Evolutionary conservation across 768 basidiomycete species (phyloP).

Genomic region (Agaricus bisporus): DNA sequence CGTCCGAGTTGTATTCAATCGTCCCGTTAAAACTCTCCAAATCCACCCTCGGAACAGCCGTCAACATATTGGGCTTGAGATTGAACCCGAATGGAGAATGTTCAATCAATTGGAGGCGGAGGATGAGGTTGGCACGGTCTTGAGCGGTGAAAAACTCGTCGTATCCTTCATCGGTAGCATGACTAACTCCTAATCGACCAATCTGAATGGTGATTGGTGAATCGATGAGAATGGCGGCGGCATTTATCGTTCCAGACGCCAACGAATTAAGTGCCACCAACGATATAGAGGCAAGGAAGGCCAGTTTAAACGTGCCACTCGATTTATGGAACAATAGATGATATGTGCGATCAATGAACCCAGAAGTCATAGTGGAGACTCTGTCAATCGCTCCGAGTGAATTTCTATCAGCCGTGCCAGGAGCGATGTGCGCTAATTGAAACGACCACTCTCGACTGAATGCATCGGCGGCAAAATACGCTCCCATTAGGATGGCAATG

Average conservation of each 20-base stretch:
- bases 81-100: slow-evolving; percentile 6
- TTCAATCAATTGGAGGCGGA: slow-evolving; percentile 1
- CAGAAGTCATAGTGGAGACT: too few relatives aligned
- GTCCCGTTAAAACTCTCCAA: neutral
- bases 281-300: slow-evolving; percentile 3
- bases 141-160: neutral
- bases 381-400: neutral
- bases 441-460: slow-evolving; percentile 9
- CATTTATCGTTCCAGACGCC: slow-evolving; percentile 5
- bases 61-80: neutral
- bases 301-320: slow-evolving; percentile 7
- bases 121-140: slow-evolving; percentile 3
- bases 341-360: too few relatives aligned
- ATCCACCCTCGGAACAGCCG: neutral
- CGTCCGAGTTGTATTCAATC: slow-evolving; percentile 5
- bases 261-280: slow-evolving; percentile 1
- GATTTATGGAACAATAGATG: neutral
- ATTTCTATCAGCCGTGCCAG: too few relatives aligned
- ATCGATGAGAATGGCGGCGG: neutral
- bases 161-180: neutral
- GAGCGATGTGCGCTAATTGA: too few relatives aligned
- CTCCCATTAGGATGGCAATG: slow-evolving; percentile 4
- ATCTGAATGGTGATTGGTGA: neutral
- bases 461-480: slow-evolving; percentile 6
- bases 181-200: neutral